Evolutionary conservation across 495 filamentous ascomycete genomes (phyloP).

Genomic region (Hypomontagnella monticulosa): DNA sequence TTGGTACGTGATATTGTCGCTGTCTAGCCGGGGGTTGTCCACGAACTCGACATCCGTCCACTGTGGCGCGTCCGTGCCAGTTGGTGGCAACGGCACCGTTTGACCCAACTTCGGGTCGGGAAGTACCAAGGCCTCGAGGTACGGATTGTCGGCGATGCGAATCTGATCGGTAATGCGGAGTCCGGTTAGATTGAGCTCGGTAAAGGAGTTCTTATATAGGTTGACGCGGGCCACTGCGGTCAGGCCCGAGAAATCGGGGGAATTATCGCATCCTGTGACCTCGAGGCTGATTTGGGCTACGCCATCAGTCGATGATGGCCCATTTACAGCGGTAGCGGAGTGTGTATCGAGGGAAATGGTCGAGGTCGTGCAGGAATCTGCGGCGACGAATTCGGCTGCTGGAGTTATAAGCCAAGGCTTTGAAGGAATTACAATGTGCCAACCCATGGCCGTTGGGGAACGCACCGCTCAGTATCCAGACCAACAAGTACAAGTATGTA

Average conservation of each 20-base stretch:
- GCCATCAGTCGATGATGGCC: background rate
- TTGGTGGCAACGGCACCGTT: constrained; percentile 19
- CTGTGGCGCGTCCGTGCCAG: constrained; percentile 23
- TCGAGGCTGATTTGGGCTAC: constrained; percentile 18
- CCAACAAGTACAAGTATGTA: background rate
- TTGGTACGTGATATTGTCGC: constrained; percentile 22
- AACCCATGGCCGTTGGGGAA: background rate
- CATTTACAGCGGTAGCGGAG: background rate
- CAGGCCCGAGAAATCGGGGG: constrained; percentile 3
- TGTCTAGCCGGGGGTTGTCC: constrained; percentile 11
- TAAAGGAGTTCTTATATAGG: constrained; percentile 19
- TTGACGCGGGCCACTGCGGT: constrained; percentile 10
- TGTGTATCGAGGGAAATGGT: constrained; percentile 11
- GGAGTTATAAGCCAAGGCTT: background rate
- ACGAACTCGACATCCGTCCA: constrained; percentile 27
- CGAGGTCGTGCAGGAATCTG: constrained; percentile 20
- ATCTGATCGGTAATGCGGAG: constrained; percentile 27
- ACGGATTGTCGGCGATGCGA: constrained; percentile 20
- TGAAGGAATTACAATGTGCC: background rate
- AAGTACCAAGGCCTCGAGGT: constrained; percentile 16
- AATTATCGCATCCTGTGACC: constrained; percentile 12
- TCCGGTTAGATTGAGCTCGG: constrained; percentile 13
- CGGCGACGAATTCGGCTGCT: constrained; percentile 10
- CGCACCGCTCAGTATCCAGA: background rate
- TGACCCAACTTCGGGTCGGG: constrained; percentile 17